Conservation (phyloP, 306 rosid species). For the Vigna unguiculata region DNA sequence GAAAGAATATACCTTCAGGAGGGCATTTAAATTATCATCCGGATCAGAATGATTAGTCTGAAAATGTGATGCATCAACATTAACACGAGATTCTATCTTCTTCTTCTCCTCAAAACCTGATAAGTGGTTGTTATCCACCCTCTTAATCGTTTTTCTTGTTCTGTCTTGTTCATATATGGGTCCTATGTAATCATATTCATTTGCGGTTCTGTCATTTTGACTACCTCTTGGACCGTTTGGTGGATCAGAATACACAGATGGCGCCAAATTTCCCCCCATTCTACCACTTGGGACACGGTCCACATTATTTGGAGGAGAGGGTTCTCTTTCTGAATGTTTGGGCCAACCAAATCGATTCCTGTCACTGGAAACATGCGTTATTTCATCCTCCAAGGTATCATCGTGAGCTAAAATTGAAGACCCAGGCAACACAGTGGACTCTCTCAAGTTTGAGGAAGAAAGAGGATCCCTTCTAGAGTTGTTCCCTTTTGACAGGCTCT, state of each 20-base stretch:
- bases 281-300: slow-evolving; percentile 73
- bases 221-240: slow-evolving; percentile 58
- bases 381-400: slow-evolving; percentile 60
- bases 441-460: slow-evolving; percentile 67
- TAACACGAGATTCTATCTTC: slow-evolving; percentile 54
- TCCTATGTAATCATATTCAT: slow-evolving; percentile 57
- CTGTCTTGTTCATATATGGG: slow-evolving; percentile 60
- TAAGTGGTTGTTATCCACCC: slow-evolving; percentile 51
- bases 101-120: slow-evolving; percentile 56
- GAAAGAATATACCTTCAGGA: slow-evolving; percentile 67
- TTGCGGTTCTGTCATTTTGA: slow-evolving; percentile 59
- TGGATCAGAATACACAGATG: slow-evolving; percentile 58
- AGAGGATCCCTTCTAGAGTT: slow-evolving; percentile 65
- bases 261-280: slow-evolving; percentile 59
- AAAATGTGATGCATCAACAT: slow-evolving; percentile 50
- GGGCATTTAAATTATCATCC: slow-evolving; percentile 72
- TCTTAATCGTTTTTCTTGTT: slow-evolving; percentile 52
- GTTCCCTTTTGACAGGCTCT: slow-evolving; percentile 79
- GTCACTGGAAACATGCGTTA: slow-evolving; percentile 55
- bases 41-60: slow-evolving; percentile 53
- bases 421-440: slow-evolving; percentile 63
- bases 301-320: slow-evolving; percentile 60
- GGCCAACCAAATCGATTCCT: slow-evolving; percentile 79
- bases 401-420: slow-evolving; percentile 56
- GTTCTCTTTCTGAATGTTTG: slow-evolving; percentile 71